Evolutionary conservation across 495 filamentous ascomycete species (phyloP), one percentile per base, ranked within the genome.

Genomic region (Monascus purpureus): DNA sequence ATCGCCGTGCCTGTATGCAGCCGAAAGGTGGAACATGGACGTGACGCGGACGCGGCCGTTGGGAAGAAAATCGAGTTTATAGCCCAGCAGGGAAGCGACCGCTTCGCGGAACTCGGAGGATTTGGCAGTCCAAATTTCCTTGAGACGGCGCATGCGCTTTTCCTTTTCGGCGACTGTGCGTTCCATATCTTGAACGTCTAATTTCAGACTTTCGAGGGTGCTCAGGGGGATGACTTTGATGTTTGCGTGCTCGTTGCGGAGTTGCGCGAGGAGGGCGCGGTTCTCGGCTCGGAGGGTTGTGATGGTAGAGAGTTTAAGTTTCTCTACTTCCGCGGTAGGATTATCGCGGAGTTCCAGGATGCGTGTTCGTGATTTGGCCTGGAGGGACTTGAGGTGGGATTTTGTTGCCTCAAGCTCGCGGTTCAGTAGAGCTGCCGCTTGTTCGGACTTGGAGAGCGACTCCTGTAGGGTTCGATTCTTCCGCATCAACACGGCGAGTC

Each of bases 61-160:
- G 2, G 82, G 82, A 46, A 93, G 72, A 59, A 96, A 94, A 31
- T 92, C 80, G 20, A 95, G 70, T 32, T 86, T 86, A 75, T 81
- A 96, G 0, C 90, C 90, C 1, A 99, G 68, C 2, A 94, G 67
- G 29, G 72, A 80, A 41, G 82, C 80, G 22, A 96, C 83, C 2
- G 86, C 82, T 55, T 96, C 83, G 8, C 90, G 79, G 65, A 96
- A 94, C 55, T 96, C 90, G 40, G 75, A 72, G 8, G 78, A 79
- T 50, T 95, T 96, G 36, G 78, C 68, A 2, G 70, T 67, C 76
- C 82, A 99, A 37, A 95, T 87, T 42, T 93, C 77, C 39, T 85
- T 88, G 24, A 94, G 72, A 8, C 90, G 77, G 11, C 74, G 68
- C 43, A 80, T 81, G 27, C 75, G 73, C 55, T 95, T 96, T 41